Percentiles rank a stretch among this genome's conserved stretches.
Evolutionary conservation across 2,329 filamentous ascomycete genomes (phyloP).

Genomic region (Fonsecaea pugnacius): DNA sequence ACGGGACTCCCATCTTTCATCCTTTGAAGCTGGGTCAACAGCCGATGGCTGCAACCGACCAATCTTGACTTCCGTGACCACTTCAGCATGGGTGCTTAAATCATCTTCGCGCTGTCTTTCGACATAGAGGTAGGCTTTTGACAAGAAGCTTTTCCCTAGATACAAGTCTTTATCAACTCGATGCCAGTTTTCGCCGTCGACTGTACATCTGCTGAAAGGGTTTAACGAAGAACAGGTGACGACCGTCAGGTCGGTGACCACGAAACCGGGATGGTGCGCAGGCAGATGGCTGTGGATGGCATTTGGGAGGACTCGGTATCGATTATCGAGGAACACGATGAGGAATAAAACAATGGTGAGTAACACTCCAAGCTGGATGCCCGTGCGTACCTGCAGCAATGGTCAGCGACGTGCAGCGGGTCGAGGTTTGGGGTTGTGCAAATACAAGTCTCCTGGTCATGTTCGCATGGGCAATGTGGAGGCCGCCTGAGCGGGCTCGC

Average conservation of each 20-base stretch:
- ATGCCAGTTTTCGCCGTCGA: constrained; percentile 75
- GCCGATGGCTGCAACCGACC: constrained; percentile 71
- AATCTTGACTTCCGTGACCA: constrained; percentile 78
- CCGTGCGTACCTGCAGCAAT: constrained; percentile 61
- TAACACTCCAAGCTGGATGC: constrained; percentile 73
- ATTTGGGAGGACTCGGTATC: constrained; percentile 82
- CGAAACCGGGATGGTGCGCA: constrained; percentile 78
- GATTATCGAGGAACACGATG: constrained; percentile 82
- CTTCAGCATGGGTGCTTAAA: constrained; percentile 71
- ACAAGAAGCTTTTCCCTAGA: constrained; percentile 72
- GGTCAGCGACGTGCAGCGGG: not conserved
- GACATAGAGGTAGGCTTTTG: constrained; percentile 79
- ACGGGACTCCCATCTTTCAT: constrained; percentile 76
- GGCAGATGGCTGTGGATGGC: constrained; percentile 86
- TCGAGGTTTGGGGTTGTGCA: not conserved
- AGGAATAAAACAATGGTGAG: constrained; percentile 70
- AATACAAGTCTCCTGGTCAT: constrained; percentile 36
- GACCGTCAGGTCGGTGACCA: constrained; percentile 84
- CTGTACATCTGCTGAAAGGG: constrained; percentile 73
- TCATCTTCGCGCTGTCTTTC: constrained; percentile 86
- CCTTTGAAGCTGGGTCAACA: constrained; percentile 59
- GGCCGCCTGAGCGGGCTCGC: constrained; percentile 12
- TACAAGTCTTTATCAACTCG: constrained; percentile 89
- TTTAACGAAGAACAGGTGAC: constrained; percentile 76
- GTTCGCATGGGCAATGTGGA: constrained; percentile 29